These are phyloP conservation scores for Marasmius fiardii DNA, from an alignment of 1,284 basidiomycete species.

Conservation along the genomic window DNA sequence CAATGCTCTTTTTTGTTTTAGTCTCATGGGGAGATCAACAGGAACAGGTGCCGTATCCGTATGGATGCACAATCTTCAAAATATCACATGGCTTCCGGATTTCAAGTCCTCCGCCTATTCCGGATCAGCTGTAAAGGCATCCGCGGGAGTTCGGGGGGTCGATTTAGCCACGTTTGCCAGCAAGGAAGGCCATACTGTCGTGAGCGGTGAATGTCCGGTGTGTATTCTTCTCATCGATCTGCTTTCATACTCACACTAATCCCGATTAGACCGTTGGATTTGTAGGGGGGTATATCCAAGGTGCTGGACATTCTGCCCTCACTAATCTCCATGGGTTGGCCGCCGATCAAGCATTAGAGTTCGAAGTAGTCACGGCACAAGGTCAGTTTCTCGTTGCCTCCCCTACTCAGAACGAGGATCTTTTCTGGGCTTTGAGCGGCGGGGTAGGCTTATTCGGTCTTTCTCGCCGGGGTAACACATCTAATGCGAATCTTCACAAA, in stretches of 20 bases:
- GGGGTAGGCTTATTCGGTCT: constrained; percentile 7
- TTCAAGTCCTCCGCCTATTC: constrained; percentile 13
- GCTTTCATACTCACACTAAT: not conserved
- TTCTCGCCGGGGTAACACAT: not conserved
- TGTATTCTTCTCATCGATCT: not conserved
- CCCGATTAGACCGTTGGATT: constrained; percentile 13
- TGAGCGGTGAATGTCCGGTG: constrained; percentile 24
- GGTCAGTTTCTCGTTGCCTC: not conserved
- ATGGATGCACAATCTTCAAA: constrained; percentile 20
- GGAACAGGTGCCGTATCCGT: constrained; percentile 18
- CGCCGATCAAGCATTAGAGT: not conserved
- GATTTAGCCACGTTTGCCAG: constrained; percentile 15
- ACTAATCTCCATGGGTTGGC: constrained; percentile 1
- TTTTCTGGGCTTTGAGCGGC: constrained; percentile 2
- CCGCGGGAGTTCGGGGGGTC: constrained; percentile 15
- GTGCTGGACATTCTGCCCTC: constrained; percentile 7
- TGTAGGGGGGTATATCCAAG: constrained; percentile 9
- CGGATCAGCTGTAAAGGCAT: constrained; percentile 15
- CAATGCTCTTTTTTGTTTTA: not conserved
- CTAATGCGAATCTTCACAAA: not conserved
- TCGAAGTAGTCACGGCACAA: not conserved
- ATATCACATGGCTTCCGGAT: constrained; percentile 13
- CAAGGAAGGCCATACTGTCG: constrained; percentile 14
- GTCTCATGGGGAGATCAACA: constrained; percentile 21
- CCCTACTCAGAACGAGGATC: not conserved